phyloP scores from a whole-genome alignment of 1,284 basidiomycete species.

The Moniliophthora roreri region DNA sequence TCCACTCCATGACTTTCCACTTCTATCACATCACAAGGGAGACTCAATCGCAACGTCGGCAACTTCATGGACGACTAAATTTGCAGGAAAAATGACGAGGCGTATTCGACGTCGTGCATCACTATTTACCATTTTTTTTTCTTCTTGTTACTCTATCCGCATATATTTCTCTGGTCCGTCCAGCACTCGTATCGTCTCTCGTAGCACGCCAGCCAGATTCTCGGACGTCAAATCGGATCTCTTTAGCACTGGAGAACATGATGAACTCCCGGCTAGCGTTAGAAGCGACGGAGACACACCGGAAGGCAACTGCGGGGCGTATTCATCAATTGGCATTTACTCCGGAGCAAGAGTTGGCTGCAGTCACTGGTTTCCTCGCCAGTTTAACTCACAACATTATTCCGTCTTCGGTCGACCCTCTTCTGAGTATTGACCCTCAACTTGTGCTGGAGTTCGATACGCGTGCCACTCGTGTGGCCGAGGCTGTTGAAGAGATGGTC shows the following conservation, averaged over 20 bases:
- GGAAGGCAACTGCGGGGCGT: conserved; percentile 13
- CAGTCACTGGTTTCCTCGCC: conserved; percentile 75
- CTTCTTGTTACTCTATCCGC: conserved; percentile 5
- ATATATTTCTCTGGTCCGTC: conserved; percentile 11
- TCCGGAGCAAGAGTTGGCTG: conserved; percentile 71
- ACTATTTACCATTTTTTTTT: conserved; percentile 4
- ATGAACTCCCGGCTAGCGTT: conserved; percentile 1
- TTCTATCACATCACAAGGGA: too few species aligned
- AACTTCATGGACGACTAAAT: too few species aligned
- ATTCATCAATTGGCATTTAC: conserved; percentile 47
- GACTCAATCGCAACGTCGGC: too few species aligned
- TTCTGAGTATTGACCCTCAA: conserved; percentile 69
- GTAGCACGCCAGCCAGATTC: background rate
- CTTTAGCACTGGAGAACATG: conserved; percentile 8
- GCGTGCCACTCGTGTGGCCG: conserved; percentile 48
- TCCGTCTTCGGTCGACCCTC: conserved; percentile 65
- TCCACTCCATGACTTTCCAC: too few species aligned
- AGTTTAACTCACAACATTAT: conserved; percentile 80
- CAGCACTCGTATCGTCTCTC: conserved; percentile 6
- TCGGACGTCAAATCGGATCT: background rate
- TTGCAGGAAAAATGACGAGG: too few species aligned
- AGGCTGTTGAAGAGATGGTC: conserved; percentile 57
- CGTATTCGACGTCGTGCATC: background rate
- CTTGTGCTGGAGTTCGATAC: conserved; percentile 85
- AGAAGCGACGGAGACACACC: background rate